Evolutionary conservation across 768 basidiomycete genomes (phyloP).

Genomic region (Amanita rimosa): DNA sequence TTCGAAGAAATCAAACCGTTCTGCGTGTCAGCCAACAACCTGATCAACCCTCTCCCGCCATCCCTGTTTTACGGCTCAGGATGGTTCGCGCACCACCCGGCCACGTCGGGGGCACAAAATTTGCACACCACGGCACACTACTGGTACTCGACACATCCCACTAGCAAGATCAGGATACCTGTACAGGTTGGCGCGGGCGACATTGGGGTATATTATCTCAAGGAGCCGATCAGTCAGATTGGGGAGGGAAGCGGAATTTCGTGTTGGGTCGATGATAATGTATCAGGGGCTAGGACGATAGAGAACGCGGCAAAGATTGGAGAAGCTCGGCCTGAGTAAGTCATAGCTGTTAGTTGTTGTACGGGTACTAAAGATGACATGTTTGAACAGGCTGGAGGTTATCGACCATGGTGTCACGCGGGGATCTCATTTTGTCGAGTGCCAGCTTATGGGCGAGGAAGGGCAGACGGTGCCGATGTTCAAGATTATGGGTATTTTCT

Average conservation of each 20-base stretch:
- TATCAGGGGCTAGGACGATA: slow-evolving; percentile 61
- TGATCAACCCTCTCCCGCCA: slow-evolving; percentile 94
- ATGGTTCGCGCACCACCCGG: slow-evolving; percentile 74
- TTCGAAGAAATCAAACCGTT: slow-evolving; percentile 86
- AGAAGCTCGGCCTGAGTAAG: slow-evolving; percentile 58
- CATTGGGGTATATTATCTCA: slow-evolving; percentile 82
- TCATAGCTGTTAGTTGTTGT: slow-evolving; percentile 12
- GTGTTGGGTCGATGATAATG: slow-evolving; percentile 99
- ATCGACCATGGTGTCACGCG: slow-evolving; percentile 82
- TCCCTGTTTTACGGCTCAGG: slow-evolving; percentile 91
- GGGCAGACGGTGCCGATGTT: slow-evolving; percentile 70
- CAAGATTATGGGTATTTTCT: slow-evolving; percentile 86
- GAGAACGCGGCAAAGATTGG: slow-evolving; percentile 64
- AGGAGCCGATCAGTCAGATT: slow-evolving; percentile 48
- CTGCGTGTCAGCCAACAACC: slow-evolving; percentile 94
- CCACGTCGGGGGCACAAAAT: slow-evolving; percentile 19
- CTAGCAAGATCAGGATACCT: slow-evolving; percentile 73
- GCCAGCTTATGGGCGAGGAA: slow-evolving; percentile 79
- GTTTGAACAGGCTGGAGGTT: slow-evolving; percentile 48
- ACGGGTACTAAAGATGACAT: slow-evolving; percentile 1
- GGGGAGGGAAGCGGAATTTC: slow-evolving; percentile 63
- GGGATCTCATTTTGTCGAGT: slow-evolving; percentile 92
- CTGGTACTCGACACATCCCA: slow-evolving; percentile 85
- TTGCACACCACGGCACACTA: slow-evolving; percentile 68
- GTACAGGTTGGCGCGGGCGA: slow-evolving; percentile 83